Evolutionary conservation across 768 basidiomycete genomes (phyloP), one percentile per base, ranked within the genome.

Genomic region (Hygrocybe coccinea): DNA sequence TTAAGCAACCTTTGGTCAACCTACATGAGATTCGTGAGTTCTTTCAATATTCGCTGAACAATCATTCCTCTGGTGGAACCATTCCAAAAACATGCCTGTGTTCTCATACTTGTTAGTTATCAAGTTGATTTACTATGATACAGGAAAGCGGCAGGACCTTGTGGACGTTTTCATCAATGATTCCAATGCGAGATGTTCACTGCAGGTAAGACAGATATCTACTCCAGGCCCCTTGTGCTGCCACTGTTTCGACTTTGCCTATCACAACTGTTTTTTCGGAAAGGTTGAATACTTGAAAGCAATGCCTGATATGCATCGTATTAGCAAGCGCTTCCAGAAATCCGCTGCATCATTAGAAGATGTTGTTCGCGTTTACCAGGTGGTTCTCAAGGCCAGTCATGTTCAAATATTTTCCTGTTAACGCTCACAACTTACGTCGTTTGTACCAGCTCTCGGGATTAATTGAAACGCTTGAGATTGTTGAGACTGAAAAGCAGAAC

Each of bases 1-100:
- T 99, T 39, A 97, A 97, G 66, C 97, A 98, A 67, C 97, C 97
- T 5, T 74, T 98, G 24, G 83, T 97, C 29, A 97, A 97, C 68
- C 69, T 91, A 36, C 95, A 98, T 60, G 90, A 94, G 66, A 98
- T 98, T 58, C 77, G 93, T 91, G 55, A 59, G 91, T 76, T 35
- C 4, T 22, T 29, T 5, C 34, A 22, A 19, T 52, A 38, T 44
- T 44, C n/a, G 35, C 9, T 44, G 24, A 35, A 29, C 8, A 29
- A 29, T 8, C 29, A 4, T 3, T 8, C 8, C 3, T 29, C 29
- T 29, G 4, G 29, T 29, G 29, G 29, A 8, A 29, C 29, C 8
- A 3, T 29, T 29, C 29, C 29, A 29, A 29, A 29, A 29, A 29
- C 3, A 29, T 29, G 4, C 29, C 29, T 29, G n/a, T 29, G 29